Conservation (phyloP, 306 rosid genomes). For the Cicer arietinum region DNA sequence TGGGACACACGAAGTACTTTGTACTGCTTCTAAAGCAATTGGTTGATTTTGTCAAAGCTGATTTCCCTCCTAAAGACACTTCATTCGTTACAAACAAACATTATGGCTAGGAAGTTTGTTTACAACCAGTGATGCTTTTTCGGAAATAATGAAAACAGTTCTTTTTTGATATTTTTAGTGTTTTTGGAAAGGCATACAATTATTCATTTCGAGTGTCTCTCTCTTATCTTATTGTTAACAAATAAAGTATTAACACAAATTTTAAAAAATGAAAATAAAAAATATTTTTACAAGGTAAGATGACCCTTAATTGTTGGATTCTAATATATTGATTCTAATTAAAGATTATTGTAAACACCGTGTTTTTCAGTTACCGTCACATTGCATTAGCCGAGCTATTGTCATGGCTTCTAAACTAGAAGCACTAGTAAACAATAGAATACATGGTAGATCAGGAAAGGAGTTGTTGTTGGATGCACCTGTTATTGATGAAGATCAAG, state of each 20-base stretch:
- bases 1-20: neutral
- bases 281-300: no score
- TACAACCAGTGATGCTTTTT: neutral
- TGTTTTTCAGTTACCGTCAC: slow-evolving; percentile 71
- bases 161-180: no score
- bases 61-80: slow-evolving; percentile 3
- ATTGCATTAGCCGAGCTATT: slow-evolving; percentile 71
- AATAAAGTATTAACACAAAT: no score
- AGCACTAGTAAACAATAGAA: slow-evolving; percentile 60
- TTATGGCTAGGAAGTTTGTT: slow-evolving; percentile 28
- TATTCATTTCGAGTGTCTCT: no score
- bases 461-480: slow-evolving; percentile 36
- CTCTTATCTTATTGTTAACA: no score
- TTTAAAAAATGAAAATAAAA: no score
- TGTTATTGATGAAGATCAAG: slow-evolving; percentile 45
- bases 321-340: slow-evolving; percentile 15
- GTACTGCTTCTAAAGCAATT: slow-evolving; percentile 22
- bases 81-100: slow-evolving; percentile 25
- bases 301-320: slow-evolving; percentile 5
- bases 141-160: no score
- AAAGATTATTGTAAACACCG: slow-evolving; percentile 28
- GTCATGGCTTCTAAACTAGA: slow-evolving; percentile 81
- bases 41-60: slow-evolving; percentile 7
- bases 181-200: no score
- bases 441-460: slow-evolving; percentile 48